Evolutionary conservation across 345 rosid species (phyloP), one percentile per base, ranked within the genome.

Genomic region (Syzygium grande): DNA sequence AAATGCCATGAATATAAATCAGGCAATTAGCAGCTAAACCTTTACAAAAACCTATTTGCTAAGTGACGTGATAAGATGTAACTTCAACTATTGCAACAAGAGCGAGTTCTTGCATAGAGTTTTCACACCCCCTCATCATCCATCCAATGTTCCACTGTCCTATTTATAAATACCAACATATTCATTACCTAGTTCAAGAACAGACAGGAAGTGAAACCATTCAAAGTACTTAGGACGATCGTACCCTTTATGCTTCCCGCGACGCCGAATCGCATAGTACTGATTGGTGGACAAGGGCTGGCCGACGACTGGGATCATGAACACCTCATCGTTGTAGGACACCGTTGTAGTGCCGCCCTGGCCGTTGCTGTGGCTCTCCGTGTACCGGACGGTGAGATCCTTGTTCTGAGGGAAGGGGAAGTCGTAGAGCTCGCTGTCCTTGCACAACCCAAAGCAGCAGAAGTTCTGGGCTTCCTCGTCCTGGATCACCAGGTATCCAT

Each of bases 401-500:
- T 85, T 90, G 93, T 92, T 92, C 83, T 92, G 94, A 80, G 95
- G 95, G 87, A 93, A 93, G 52, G 94, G 94, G 27, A 92, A 61
- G 86, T 84, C 73, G 3, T 17, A 51, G 19, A 91, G 84, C 9
- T 4, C 25, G 22, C 52, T 27, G 61, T 61, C 86, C 41, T 91
- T 84, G 85, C 86, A 90, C 56, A 53, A 38, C 21, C 92, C 94
- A 15, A 87, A 92, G 79, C 89, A 91, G 63, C 89, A 84, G 52
- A 90, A 88, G 13, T 65, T 65, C 43, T 87, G 89, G 34, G 89
- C 90, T 87, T 92, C 95, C 86, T 93, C 92, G 51, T 93, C 95
- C 85, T 86, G 91, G 85, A 94, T 87, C 1, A 94, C 92, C 43
- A 94, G 77, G 43, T 89, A 30, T 11, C 95, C 94, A 3, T 94